These are phyloP conservation scores for Ogataea pini DNA, from an alignment of 805 yeast genomes.

Conservation along the genomic window DNA sequence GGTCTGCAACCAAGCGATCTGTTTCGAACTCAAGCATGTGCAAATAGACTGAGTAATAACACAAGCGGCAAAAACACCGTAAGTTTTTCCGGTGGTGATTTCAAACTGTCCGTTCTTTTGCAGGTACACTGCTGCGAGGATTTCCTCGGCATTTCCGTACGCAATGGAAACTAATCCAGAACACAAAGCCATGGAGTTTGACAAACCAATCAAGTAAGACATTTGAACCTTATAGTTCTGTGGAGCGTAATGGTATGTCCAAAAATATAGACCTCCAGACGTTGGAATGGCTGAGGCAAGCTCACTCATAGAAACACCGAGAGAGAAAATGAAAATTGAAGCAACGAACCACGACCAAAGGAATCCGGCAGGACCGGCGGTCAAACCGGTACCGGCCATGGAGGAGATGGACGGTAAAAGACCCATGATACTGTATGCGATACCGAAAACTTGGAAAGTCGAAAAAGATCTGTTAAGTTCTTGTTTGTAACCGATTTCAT, in stretches of 20 bases:
- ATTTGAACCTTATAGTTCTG: constrained; percentile 49
- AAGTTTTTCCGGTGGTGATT: constrained; percentile 53
- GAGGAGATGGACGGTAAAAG: constrained; percentile 65
- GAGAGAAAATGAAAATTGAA: constrained; percentile 51
- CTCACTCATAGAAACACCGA: constrained; percentile 67
- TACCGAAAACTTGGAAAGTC: constrained; percentile 65
- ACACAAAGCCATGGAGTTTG: constrained; percentile 65
- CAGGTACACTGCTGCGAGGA: constrained; percentile 56
- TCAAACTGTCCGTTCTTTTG: constrained; percentile 54
- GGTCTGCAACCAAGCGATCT: constrained; percentile 60
- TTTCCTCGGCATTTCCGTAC: constrained; percentile 65
- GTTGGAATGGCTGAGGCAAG: constrained; percentile 72
- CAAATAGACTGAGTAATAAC: constrained; percentile 51
- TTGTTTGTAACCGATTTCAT: constrained; percentile 69
- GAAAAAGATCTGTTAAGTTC: constrained; percentile 63
- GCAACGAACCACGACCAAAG: constrained; percentile 76
- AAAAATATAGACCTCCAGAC: constrained; percentile 71
- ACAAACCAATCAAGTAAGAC: constrained; percentile 64
- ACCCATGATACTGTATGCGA: constrained; percentile 75
- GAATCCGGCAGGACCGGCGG: constrained; percentile 64
- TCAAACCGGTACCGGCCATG: constrained; percentile 50
- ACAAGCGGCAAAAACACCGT: constrained; percentile 68
- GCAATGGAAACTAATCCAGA: constrained; percentile 68
- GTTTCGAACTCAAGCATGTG: constrained; percentile 57
- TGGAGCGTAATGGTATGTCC: constrained; percentile 71